Percentiles rank a stretch among this genome's conserved stretches.
Evolutionary conservation across 2,329 filamentous ascomycete species (phyloP).

Genomic region (Scytalidium sp.): DNA sequence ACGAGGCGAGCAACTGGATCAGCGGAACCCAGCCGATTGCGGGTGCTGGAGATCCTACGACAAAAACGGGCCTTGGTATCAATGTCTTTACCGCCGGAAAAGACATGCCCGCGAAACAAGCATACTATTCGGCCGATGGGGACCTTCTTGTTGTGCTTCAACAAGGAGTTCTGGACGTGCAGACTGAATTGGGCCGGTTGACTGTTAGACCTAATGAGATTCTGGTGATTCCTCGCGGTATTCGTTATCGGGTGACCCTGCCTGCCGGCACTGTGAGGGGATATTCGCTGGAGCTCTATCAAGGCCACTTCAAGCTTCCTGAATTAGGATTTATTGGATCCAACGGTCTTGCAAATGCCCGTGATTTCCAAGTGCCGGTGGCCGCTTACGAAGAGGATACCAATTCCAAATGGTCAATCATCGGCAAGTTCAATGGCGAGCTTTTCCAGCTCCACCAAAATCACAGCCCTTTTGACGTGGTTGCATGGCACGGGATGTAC

Average conservation of each 20-base stretch:
- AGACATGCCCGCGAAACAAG: slow-evolving; percentile 70
- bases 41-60: slow-evolving; percentile 73
- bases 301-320: slow-evolving; percentile 68
- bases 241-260: slow-evolving; percentile 71
- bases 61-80: slow-evolving; percentile 77
- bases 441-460: slow-evolving; percentile 64
- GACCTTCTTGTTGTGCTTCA: slow-evolving; percentile 76
- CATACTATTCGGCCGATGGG: slow-evolving; percentile 83
- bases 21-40: slow-evolving; percentile 58
- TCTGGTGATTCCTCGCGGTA: slow-evolving; percentile 69
- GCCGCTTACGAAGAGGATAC: slow-evolving; percentile 64
- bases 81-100: slow-evolving; percentile 77
- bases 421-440: slow-evolving; percentile 64
- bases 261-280: slow-evolving; percentile 61
- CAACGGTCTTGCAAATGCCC: slow-evolving; percentile 69
- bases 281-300: slow-evolving; percentile 73
- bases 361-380: slow-evolving; percentile 73
- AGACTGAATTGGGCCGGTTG: slow-evolving; percentile 72
- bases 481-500: slow-evolving; percentile 79
- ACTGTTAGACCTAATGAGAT: slow-evolving; percentile 79
- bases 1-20: no score
- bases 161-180: slow-evolving; percentile 70
- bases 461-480: slow-evolving; percentile 75
- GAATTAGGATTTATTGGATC: slow-evolving; percentile 72
- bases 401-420: slow-evolving; percentile 45